Evolutionary conservation across 352 stramenopile species (phyloP), one percentile per base, ranked within the genome.

Genomic region (Pythium guiyangense): DNA sequence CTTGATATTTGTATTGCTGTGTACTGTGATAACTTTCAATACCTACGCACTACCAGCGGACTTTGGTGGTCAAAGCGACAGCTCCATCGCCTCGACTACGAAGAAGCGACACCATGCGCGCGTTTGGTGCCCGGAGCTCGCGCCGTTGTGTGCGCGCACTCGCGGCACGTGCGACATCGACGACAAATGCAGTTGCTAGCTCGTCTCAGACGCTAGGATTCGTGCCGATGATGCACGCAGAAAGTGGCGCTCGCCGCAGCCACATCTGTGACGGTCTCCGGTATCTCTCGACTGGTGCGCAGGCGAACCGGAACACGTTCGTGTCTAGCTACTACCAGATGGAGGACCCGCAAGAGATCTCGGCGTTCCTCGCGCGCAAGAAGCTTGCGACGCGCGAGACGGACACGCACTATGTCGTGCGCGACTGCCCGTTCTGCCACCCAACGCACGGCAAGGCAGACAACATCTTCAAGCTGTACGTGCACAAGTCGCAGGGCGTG

Each of bases 391-490:
- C 73, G 48, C 77, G 79, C 40, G 82, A 90, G 62, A 90, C 81
- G 0, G 77, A 90, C 64, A 74, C 84, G 58, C 85, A 95, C 63
- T 86, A 86, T 22, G 62, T 93, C 31, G 77, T 94, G 56, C 78
- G 80, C 37, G 79, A 93, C 55, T 96, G 87, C 50, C 86, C 86
- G n/a, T 94, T 96, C 66, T 96, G 88, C 64, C 82, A 94, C 47
- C 49, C 81, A 27, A 92, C 86, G 22, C 79, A 77, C 54, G 87
- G 87, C 60, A 88, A 88, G 55, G 43, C 64, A 11, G 81, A 92
- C 70, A 97, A 97, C 61, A 67, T 97, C 8, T 97, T 94, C 62
- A 97, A 97, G 69, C 71, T 97, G 56, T 96, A 97, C 67, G 82
- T 97, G 54, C 77, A 92, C 66, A 92, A 89, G 70, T 67, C 71